Evolutionary conservation across 2,329 filamentous ascomycete species (phyloP), one percentile per base, ranked within the genome.

Genomic region (Akanthomyces dipterigenus): DNA sequence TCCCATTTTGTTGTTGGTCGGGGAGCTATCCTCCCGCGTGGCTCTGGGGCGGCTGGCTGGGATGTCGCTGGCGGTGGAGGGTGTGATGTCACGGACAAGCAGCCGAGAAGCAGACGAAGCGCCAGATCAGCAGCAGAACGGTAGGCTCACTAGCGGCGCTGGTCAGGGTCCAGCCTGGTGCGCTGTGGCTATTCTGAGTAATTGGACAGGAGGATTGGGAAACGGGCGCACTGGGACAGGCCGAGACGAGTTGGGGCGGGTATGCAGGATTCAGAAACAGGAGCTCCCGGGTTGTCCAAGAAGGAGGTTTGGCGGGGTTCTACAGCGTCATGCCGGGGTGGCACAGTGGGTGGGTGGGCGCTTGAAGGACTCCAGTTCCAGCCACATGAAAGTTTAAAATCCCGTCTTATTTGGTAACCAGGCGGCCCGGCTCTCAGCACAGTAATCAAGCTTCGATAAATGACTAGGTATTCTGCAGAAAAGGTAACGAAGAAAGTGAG

Each of bases 1-100:
- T 70, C 86, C 88, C 91, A 96, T 96, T 70, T 75, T 87, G 80
- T 76, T 73, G 73, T 64, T 64, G 65, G 63, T 65, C 65, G 63
- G 57, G 63, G 38, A 28, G 51, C 43, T 48, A 43, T 45, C 34
- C 36, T 24, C 51, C 51, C 51, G 36, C 34, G 34, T 36, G 31
- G 57, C 38, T 60, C 36, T 38, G 14, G n/a, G 7, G 2, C n/a
- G 14, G 20, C 22, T 36, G 26, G 48, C 14, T 20, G 45, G 20
- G 31, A 20, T 50, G 55, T 38, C 31, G 34, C 50, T 60, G 51
- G 45, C 56, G 20, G 43, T 16, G 38, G 53, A 22, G 53, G 54
- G 42, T 14, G 54, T 38, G 40, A 31, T 63, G 54, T 54, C 43
- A 54, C 48, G 26, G 38, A 5, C 40, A 43, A 38, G 66, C 6